Base-by-base conservation (phyloP, 2,329 filamentous ascomycete species). In the Pseudogymnoascus pannorum region DNA sequence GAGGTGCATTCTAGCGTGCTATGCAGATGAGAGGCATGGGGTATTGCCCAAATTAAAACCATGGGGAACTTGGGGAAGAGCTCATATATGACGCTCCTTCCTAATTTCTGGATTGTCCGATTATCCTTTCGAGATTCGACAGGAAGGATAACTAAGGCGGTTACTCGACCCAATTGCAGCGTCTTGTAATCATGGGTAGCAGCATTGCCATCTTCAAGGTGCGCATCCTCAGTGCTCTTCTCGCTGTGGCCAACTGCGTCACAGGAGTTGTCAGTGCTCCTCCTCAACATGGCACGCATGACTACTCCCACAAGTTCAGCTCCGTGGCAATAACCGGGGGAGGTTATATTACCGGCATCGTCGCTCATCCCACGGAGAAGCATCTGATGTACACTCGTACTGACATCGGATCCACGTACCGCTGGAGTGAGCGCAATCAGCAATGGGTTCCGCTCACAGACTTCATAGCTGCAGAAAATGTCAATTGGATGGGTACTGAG, bases 381-480 rank as follows among this genome's bases (percentile, higher is more conserved):
- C 33, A 64, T 42, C 59, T 64, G 38, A 24, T 64, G 16, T 64
- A 64, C 26, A 61, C 63, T 24, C 57, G 63, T 24, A 64, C 63
- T 14, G 63, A 64, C 24, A 64, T 64, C 44, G 63, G 63, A 29
- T 61, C 58, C 5, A 60, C 63, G 7, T 64, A 64, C 42, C 51
- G 61, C 9, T 64, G 63, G 63, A 60, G 58, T 14, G 35, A 58
- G 31, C 40, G 12, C 22, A 60, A 31, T 8, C 40, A 61, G 12
- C 33, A 61, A 63, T 64, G 63, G 63, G 16, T 64, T n/a, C 61
- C 63, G 7, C 42, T 64, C n/a, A 64, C 63, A 18, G 63, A 64
- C 29, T 64, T 64, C 22, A 64, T 64, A 22, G 61, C 48, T 22
- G 51, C 48, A n/a, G 61, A 57, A 20, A 42, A 64, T 57, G 51